Percentiles rank a stretch among this genome's conserved stretches.
Conservation (phyloP, 176 grass and related monocot genomes). For the Oryza brachyantha region DNA sequence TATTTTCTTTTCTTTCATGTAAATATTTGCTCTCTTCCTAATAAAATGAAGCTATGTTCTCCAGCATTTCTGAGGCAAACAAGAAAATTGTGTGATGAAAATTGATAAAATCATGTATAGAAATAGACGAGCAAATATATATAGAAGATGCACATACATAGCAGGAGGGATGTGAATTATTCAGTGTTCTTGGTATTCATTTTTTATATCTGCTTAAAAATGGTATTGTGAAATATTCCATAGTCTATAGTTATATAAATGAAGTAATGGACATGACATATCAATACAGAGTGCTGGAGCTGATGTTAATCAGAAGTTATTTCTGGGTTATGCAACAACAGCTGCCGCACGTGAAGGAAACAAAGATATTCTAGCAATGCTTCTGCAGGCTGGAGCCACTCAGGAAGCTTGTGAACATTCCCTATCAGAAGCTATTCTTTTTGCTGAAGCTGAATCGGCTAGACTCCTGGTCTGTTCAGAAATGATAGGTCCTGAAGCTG, state of each 20-base stretch:
- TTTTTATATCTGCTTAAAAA: not conserved
- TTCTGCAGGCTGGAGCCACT: slow-evolving; percentile 43
- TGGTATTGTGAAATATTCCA: not conserved
- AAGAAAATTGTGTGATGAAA: not conserved
- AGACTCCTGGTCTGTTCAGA: slow-evolving; percentile 43
- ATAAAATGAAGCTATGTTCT: too few relatives aligned
- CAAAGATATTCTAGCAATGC: slow-evolving; percentile 43
- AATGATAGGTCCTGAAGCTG: slow-evolving; percentile 28
- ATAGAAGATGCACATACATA: not conserved
- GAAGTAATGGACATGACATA: not conserved
- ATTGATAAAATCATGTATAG: not conserved
- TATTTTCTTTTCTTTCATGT: too few relatives aligned
- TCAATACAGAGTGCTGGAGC: slow-evolving; percentile 43
- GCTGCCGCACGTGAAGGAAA: slow-evolving; percentile 58
- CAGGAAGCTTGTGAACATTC: slow-evolving; percentile 55
- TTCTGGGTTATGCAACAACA: slow-evolving; percentile 60
- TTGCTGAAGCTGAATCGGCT: slow-evolving; percentile 35
- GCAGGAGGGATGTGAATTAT: not conserved
- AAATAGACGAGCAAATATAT: not conserved
- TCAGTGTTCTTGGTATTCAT: not conserved
- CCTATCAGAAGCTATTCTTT: slow-evolving; percentile 45
- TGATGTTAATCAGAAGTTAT: slow-evolving; percentile 62
- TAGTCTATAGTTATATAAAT: not conserved
- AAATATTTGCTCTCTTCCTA: too few relatives aligned
- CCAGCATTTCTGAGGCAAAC: too few relatives aligned